These are phyloP conservation scores for Trichophaea hybrida DNA, from an alignment of 2,329 filamentous ascomycete species.

Conservation along the genomic window DNA sequence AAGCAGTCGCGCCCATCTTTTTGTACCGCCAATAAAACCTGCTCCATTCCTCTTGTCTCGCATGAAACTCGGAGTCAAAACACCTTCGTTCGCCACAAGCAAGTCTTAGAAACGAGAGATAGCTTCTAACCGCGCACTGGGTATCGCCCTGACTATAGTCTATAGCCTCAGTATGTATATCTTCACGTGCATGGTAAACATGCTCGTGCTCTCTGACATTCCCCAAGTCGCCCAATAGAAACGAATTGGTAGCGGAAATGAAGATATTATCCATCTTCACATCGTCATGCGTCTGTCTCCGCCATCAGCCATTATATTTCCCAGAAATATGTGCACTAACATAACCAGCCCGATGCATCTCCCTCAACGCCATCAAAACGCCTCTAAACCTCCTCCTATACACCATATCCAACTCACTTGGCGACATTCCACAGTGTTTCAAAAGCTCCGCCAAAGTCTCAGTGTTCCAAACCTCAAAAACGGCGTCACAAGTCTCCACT, in stretches of 20 bases:
- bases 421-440: neutral
- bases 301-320: neutral
- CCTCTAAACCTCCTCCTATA: neutral
- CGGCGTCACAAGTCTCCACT: conserved; percentile 5
- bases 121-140: conserved; percentile 5
- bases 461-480: neutral
- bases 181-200: neutral
- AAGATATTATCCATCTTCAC: conserved; percentile 13
- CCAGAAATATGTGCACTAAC: neutral
- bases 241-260: neutral
- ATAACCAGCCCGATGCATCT: conserved; percentile 4
- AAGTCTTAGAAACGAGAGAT: conserved; percentile 5
- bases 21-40: conserved; percentile 6
- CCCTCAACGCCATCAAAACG: neutral
- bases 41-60: neutral
- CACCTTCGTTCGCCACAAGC: neutral
- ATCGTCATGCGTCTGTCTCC: conserved; percentile 4
- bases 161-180: neutral
- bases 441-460: conserved; percentile 4
- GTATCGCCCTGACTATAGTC: conserved; percentile 5
- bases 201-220: conserved; percentile 7
- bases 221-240: conserved; percentile 1
- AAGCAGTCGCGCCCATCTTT: neutral
- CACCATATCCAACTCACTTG: neutral
- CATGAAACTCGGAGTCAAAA: neutral